Base-by-base conservation (phyloP, 2,329 filamentous ascomycete genomes). In the Graphium sp. region DNA sequence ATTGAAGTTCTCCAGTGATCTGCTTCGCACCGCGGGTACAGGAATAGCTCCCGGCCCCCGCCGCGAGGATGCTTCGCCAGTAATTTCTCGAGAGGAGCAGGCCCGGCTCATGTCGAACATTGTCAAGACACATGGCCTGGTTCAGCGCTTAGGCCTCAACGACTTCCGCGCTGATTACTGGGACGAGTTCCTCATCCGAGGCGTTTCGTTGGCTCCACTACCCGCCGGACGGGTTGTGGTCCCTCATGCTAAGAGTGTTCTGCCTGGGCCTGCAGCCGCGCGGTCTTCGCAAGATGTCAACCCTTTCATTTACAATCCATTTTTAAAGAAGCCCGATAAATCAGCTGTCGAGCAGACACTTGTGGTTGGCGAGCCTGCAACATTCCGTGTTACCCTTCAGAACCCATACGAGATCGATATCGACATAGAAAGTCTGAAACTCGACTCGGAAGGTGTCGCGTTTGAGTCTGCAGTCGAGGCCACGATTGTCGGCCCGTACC, bases 231-330 rank as follows among this genome's bases (percentile, higher is more conserved):
- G 67, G 37, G 63, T 65, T 11, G 75, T 81, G 0, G 65, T 81
- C 29, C 62, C 75, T 5, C 79, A 84, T 41, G 57, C 62, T 2
- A 66, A 58, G 35, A 64, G 54, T 31, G 56, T 63, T 11, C 48
- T 72, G 10, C 62, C 65, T 0, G 63, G 62, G 7, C 57, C 56
- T 4, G 52, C 55, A 0, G 55, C 57, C 2, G 56, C 54, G 18
- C 55, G 64, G 25, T 56, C 61, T 10, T 71, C 66, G 4, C 66
- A 71, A 38, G 66, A 71, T 33, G 62, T 71, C 5, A 83, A 89
- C 35, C 89, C 89, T 0, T 93, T 98, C 41, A 80, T 98, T 32
- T 92, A 95, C 46, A 94, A 94, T 43, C 83, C 89, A 1, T 95
- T 94, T 43, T 54, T 84, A 13, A 83, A 84, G 49, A 63, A 64